phyloP scores from a whole-genome alignment of 805 yeast species.

The Diddensiella transvaalensis region DNA sequence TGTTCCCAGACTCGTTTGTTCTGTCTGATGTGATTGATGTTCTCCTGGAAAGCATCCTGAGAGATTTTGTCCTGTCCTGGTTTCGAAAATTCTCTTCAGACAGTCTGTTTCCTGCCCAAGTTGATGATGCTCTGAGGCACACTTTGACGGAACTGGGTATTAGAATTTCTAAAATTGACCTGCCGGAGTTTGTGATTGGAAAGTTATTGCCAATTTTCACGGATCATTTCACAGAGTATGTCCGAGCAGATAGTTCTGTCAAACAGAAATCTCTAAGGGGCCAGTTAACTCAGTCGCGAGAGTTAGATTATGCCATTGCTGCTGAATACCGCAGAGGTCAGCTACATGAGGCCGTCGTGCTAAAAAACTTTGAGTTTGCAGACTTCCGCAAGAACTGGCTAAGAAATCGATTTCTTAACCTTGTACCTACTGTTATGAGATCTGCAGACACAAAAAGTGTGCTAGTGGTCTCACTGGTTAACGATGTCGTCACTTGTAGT shows the following conservation, averaged over 20 bases:
- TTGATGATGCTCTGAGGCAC: slow-evolving; percentile 43
- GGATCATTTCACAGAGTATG: slow-evolving; percentile 55
- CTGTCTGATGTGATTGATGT: slow-evolving; percentile 52
- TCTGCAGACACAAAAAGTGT: slow-evolving; percentile 42
- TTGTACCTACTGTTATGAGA: slow-evolving; percentile 49
- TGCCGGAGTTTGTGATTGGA: slow-evolving; percentile 54
- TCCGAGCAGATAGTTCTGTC: slow-evolving; percentile 38
- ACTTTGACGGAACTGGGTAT: slow-evolving; percentile 42
- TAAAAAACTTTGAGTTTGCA: slow-evolving; percentile 37
- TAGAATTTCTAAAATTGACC: slow-evolving; percentile 46
- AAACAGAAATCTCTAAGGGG: slow-evolving; percentile 26
- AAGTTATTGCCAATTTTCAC: slow-evolving; percentile 62
- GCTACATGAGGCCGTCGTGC: slow-evolving; percentile 55
- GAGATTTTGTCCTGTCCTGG: slow-evolving; percentile 60
- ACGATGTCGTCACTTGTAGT: slow-evolving; percentile 61
- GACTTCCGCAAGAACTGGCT: slow-evolving; percentile 48
- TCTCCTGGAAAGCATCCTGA: slow-evolving; percentile 45
- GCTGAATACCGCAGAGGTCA: slow-evolving; percentile 47
- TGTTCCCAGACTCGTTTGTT: slow-evolving; percentile 44
- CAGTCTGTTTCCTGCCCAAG: slow-evolving; percentile 39
- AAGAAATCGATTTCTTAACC: slow-evolving; percentile 37
- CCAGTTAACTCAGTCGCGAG: slow-evolving; percentile 34
- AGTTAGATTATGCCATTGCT: slow-evolving; percentile 42
- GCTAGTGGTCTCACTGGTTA: slow-evolving; percentile 47
- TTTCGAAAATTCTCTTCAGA: slow-evolving; percentile 43